These are phyloP conservation scores for Xylariaceae sp. DNA, from an alignment of 2,329 filamentous ascomycete species.

Conservation along the genomic window DNA sequence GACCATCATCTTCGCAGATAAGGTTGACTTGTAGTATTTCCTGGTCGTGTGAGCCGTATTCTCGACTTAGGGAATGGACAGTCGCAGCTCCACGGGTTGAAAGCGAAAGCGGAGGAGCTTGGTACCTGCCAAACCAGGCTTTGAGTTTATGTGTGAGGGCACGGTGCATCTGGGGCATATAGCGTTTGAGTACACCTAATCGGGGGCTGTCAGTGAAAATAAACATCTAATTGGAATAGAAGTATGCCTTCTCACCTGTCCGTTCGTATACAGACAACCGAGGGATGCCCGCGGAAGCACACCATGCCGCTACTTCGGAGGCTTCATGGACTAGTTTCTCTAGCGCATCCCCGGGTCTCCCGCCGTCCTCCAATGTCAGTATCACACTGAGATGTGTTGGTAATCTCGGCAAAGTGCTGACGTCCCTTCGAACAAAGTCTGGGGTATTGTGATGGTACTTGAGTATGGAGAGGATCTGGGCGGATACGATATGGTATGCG, in stretches of 20 bases:
- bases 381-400: slow-evolving; percentile 89
- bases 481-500: slow-evolving; percentile 75
- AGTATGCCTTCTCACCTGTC: slow-evolving; percentile 65
- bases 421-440: slow-evolving; percentile 86
- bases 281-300: slow-evolving; percentile 83
- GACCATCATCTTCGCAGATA: slow-evolving; percentile 84
- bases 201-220: slow-evolving; percentile 16
- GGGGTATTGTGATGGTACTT: slow-evolving; percentile 97
- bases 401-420: slow-evolving; percentile 71
- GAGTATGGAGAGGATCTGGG: slow-evolving; percentile 77
- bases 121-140: slow-evolving; percentile 80
- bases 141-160: slow-evolving; percentile 78
- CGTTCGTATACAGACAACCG: slow-evolving; percentile 90
- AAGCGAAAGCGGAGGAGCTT: slow-evolving; percentile 67
- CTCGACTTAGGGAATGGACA: slow-evolving; percentile 36
- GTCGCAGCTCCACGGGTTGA: slow-evolving; percentile 48
- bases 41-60: slow-evolving; percentile 40
- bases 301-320: slow-evolving; percentile 92
- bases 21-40: slow-evolving; percentile 67
- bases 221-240: slow-evolving; percentile 3
- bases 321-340: slow-evolving; percentile 88
- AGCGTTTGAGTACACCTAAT: slow-evolving; percentile 83
- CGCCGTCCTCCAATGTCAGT: slow-evolving; percentile 71
- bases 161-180: slow-evolving; percentile 82
- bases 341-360: slow-evolving; percentile 71